Base-by-base conservation (phyloP, 2,329 filamentous ascomycete genomes). In the Fusarium decemcellulare region DNA sequence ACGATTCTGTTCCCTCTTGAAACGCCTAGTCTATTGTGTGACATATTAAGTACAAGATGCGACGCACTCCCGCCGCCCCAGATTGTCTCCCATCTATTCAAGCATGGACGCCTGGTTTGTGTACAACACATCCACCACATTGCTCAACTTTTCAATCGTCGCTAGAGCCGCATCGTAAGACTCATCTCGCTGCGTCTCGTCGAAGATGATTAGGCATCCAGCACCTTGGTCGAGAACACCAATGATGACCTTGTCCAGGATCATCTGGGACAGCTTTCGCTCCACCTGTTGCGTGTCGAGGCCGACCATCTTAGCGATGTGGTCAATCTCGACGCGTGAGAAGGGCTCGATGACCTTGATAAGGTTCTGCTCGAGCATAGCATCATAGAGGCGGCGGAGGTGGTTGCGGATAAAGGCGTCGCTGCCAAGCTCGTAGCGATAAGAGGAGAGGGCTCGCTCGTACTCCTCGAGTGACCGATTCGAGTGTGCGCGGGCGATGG, bases 271-370 rank as follows among this genome's bases (percentile, higher is more conserved):
- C 69, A 99, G 87, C 87, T 99, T 99, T 75, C 95, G 91, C 89
- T 99, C 97, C 64, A 99, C 96, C 84, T 98, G 95, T 81, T 94
- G 92, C 29, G 93, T 97, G 80, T 98, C 96, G 67, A 99, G 87
- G 40, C 95, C 95, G 55, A 99, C 96, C 92, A 98, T 97, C 86
- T 96, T 94, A 73, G 96, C 95, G 76, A 99, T 94, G 80, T 99
- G 96, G 75, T 92, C 92, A 76, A 99, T 97, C 84, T 99, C 96
- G 57, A 99, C 96, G 67, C 95, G 90, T 77, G 93, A 97, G 84
- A 98, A 99, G 23, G 96, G 96, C 87, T 99, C 96, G 79, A 99
- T 99, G 68, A 99, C 96, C 87, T 99, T 98, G 88, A 98, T 97
- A 43, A 99, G 88, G 82, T 99, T 99, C 88, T 99, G 96, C 86